These are phyloP conservation scores for Aspergillus taichungensis DNA, from an alignment of 495 filamentous ascomycete genomes.

Conservation along the genomic window DNA sequence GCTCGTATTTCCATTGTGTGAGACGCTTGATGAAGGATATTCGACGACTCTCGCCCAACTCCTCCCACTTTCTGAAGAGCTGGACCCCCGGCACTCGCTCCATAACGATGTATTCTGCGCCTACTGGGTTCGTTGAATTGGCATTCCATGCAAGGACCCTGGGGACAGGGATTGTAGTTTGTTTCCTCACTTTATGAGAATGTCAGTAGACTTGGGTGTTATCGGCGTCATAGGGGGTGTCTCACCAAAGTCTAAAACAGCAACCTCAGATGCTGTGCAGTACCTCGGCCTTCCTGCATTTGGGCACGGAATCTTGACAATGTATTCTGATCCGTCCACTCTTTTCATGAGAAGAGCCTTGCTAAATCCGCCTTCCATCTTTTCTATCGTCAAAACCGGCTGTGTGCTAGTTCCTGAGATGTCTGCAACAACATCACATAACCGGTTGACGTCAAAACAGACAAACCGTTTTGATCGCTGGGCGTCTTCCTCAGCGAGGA, in stretches of 20 bases:
- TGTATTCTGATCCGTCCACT: constrained; percentile 22
- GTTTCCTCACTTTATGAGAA: constrained; percentile 13
- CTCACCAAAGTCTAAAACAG: constrained; percentile 26
- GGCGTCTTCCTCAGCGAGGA: constrained; percentile 25
- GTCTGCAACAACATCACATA: constrained; percentile 20
- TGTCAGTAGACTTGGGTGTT: too few species aligned
- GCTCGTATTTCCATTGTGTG: constrained; percentile 18
- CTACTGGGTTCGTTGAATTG: constrained; percentile 19
- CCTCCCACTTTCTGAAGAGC: constrained; percentile 21
- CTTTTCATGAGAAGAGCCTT: constrained; percentile 29
- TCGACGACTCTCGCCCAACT: constrained; percentile 14
- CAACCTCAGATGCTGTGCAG: constrained; percentile 30
- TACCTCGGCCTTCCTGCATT: constrained; percentile 23
- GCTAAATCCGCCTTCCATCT: constrained; percentile 33
- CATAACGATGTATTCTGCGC: constrained; percentile 32
- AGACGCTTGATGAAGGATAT: constrained; percentile 23
- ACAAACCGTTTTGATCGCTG: constrained; percentile 21
- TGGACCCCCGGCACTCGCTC: constrained; percentile 28
- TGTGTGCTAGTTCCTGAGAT: constrained; percentile 7
- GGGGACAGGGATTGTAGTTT: constrained; percentile 26
- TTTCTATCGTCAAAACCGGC: constrained; percentile 21
- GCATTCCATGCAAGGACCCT: constrained; percentile 23
- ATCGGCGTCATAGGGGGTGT: not conserved
- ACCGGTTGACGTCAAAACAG: constrained; percentile 21
- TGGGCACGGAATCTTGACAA: constrained; percentile 30